Evolutionary conservation across 2,329 filamentous ascomycete species (phyloP), one percentile per base, ranked within the genome.

Genomic region (Alternaria solani): DNA sequence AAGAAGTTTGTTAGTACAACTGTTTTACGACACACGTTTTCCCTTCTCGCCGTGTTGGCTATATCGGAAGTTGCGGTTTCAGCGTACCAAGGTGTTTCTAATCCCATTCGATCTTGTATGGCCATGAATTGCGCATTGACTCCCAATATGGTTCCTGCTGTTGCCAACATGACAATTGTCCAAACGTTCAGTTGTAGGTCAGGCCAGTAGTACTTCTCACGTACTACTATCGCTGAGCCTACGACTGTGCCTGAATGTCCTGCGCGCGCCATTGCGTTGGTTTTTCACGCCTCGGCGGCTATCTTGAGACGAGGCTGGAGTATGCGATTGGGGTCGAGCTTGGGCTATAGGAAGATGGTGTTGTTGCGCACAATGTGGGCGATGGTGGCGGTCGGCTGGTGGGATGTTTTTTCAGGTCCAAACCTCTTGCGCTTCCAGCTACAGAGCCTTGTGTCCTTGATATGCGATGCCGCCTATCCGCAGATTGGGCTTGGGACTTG

Each of bases 121-220:
- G 78, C 68, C 74, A 89, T 85, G 68, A 89, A 88, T 75, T 84
- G 83, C 18, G 86, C 83, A 69, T 86, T 88, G 43, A 89, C 82
- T 7, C 87, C 87, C 2, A 89, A 78, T 55, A 87, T 83, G 53
- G 84, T 83, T 26, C 85, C 82, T 11, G 86, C 86, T 2, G 84
- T 83, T 1, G 82, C 84, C 16, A 89, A 80, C 74, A 89, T 87
- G 66, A 88, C 80, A 67, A 89, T 84, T 54, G 87, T 85, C 87
- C 87, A 90, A 69, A 88, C 77, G 70, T 89, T 89, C 65, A 90
- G 82, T 69, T 89, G 87, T 49, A 86, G 80, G 75, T 89, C 87
- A 3, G 87, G 87, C 87, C 87, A 90, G 79, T 84, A 85, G 79
- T 89, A 89, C 69, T 83, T 82, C 65, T 83, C 76, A 30, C 81